Percentiles rank a stretch among this genome's conserved stretches.
Conservation (phyloP, 805 yeast genomes). For the Saturnispora silvae region DNA sequence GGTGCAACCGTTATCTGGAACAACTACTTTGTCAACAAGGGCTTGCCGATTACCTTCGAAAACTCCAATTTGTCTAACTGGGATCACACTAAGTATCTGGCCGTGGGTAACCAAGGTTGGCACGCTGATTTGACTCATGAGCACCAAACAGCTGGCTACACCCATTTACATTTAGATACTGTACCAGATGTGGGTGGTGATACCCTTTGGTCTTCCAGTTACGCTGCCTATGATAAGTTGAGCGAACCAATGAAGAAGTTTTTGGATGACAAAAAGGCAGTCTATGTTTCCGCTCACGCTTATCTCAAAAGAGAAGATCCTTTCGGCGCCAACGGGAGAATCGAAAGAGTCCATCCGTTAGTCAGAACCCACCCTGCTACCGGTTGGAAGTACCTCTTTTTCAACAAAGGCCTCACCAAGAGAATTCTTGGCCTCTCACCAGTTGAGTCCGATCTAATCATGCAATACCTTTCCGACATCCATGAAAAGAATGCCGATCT, state of each 20-base stretch:
- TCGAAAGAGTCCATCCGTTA: slow-evolving; percentile 49
- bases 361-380: slow-evolving; percentile 58
- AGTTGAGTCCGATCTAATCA: slow-evolving; percentile 38
- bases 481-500: slow-evolving; percentile 43
- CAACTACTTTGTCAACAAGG: slow-evolving; percentile 23
- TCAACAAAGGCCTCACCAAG: slow-evolving; percentile 39
- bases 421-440: slow-evolving; percentile 43
- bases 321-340: slow-evolving; percentile 32
- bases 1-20: slow-evolving; percentile 35
- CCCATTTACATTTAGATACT: slow-evolving; percentile 42
- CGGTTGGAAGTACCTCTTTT: slow-evolving; percentile 47
- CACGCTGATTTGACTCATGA: slow-evolving; percentile 45
- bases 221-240: slow-evolving; percentile 45
- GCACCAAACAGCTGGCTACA: slow-evolving; percentile 44
- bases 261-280: slow-evolving; percentile 43
- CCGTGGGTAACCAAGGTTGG: slow-evolving; percentile 27
- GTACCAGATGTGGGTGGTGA: slow-evolving; percentile 45
- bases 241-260: slow-evolving; percentile 40
- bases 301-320: slow-evolving; percentile 33
- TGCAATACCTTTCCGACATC: slow-evolving; percentile 35
- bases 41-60: slow-evolving; percentile 14
- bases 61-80: slow-evolving; percentile 14
- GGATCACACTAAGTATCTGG: slow-evolving; percentile 8
- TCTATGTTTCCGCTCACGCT: slow-evolving; percentile 30
- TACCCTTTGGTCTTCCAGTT: slow-evolving; percentile 44